Percentiles rank a stretch among this genome's conserved stretches.
Evolutionary conservation across 306 rosid genomes (phyloP).

Genomic region (Crotalaria pallida): DNA sequence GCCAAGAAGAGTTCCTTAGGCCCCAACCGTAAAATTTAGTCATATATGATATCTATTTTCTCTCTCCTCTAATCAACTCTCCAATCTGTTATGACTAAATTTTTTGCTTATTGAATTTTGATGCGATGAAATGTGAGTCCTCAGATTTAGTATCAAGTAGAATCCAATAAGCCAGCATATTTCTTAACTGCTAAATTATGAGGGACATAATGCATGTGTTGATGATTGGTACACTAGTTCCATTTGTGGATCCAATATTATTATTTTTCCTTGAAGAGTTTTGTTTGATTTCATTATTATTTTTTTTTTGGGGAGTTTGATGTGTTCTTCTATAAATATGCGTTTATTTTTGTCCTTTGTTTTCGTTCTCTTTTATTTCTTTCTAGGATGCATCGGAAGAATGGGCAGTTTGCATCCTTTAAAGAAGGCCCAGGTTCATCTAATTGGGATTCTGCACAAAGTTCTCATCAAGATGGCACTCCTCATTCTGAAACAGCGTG

Average conservation of each 20-base stretch:
- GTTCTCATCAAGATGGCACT: conserved; percentile 56
- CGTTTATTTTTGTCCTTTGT: background rate
- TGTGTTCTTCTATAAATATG: background rate
- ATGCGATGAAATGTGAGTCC: conserved; percentile 2
- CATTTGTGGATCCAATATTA: background rate
- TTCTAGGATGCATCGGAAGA: conserved; percentile 87
- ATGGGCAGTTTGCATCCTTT: conserved; percentile 83
- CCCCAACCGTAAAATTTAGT: too few species aligned
- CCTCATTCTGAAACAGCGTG: conserved; percentile 66
- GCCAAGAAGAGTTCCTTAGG: too few species aligned
- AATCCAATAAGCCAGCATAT: background rate
- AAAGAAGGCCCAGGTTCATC: conserved; percentile 68
- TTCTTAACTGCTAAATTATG: background rate
- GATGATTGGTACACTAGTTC: background rate
- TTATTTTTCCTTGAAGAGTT: background rate
- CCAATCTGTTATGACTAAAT: conserved; percentile 1
- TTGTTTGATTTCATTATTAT: conserved; percentile 13
- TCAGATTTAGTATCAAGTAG: conserved; percentile 9
- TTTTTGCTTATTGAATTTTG: background rate
- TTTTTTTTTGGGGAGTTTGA: background rate
- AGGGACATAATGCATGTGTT: conserved; percentile 6
- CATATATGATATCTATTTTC: too few species aligned
- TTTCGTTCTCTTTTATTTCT: conserved; percentile 17
- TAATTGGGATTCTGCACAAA: conserved; percentile 49
- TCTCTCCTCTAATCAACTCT: background rate